phyloP scores from a whole-genome alignment of 768 basidiomycete genomes.

The Serendipita sp. region DNA sequence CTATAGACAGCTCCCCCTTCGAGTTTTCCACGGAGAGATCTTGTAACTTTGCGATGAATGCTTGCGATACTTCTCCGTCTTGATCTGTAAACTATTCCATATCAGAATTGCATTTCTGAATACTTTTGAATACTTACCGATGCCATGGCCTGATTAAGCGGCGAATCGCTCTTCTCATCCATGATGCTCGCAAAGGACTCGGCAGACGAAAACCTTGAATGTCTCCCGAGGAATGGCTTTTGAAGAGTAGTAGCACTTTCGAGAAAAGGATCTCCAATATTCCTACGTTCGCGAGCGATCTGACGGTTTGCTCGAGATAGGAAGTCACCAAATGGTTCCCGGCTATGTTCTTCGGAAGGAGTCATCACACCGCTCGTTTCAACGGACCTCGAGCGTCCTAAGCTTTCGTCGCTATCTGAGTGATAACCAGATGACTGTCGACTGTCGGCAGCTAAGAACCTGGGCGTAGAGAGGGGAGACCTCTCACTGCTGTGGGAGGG shows the following conservation, averaged over 20 bases:
- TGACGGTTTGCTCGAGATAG: conserved; percentile 69
- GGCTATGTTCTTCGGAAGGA: conserved; percentile 4
- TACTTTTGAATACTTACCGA: conserved; percentile 33
- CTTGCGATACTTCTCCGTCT: conserved; percentile 78
- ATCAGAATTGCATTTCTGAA: not conserved
- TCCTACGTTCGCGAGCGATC: conserved; percentile 62
- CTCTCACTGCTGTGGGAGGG: not conserved
- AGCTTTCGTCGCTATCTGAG: conserved; percentile 38
- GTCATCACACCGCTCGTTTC: conserved; percentile 14
- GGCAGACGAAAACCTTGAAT: conserved; percentile 68
- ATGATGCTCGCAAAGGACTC: conserved; percentile 85
- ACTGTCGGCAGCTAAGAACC: not conserved
- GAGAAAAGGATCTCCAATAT: conserved; percentile 76
- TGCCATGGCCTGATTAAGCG: conserved; percentile 83
- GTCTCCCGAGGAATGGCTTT: conserved; percentile 56
- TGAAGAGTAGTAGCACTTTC: conserved; percentile 24
- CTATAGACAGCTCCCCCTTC: conserved; percentile 80
- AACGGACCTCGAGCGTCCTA: conserved; percentile 11
- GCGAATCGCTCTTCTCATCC: conserved; percentile 79
- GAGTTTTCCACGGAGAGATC: conserved; percentile 69
- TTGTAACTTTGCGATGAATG: conserved; percentile 77
- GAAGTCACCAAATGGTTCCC: conserved; percentile 55
- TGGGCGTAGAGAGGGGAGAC: not conserved
- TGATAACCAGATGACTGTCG: conserved; percentile 19
- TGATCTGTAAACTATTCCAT: conserved; percentile 67